phyloP scores from a whole-genome alignment of 768 basidiomycete species.

The Jaapia argillacea region DNA sequence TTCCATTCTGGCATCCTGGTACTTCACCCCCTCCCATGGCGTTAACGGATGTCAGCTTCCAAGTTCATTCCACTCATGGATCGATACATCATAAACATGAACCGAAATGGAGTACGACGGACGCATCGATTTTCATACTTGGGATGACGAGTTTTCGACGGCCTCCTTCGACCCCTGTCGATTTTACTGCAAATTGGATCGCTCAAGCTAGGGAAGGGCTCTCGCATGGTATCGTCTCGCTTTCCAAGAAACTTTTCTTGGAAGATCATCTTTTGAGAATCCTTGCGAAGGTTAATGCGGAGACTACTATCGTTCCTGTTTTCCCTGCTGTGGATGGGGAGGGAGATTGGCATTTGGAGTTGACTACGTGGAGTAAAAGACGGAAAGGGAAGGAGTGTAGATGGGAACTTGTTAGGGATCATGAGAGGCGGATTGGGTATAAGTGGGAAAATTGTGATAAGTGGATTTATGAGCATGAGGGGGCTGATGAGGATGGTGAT shows the following conservation, averaged over 20 bases:
- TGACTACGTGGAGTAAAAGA: constrained; percentile 8
- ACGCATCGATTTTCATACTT: constrained; percentile 6
- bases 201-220: neutral
- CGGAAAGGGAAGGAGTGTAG: constrained; percentile 1
- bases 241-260: constrained; percentile 10
- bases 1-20: constrained; percentile 6
- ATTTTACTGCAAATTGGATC: constrained; percentile 2
- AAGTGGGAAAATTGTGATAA: constrained; percentile 13
- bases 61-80: constrained; percentile 5
- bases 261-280: constrained; percentile 6
- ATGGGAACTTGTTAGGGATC: constrained; percentile 1
- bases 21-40: neutral
- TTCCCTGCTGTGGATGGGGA: constrained; percentile 6
- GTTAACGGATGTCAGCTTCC: constrained; percentile 5
- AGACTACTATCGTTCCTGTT: constrained; percentile 11
- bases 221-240: constrained; percentile 7
- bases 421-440: constrained; percentile 3
- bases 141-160: constrained; percentile 7
- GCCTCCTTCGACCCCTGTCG: neutral
- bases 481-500: neutral
- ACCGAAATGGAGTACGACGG: neutral
- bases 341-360: constrained; percentile 11
- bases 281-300: constrained; percentile 8
- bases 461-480: constrained; percentile 9
- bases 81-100: neutral